phyloP scores from a whole-genome alignment of 495 filamentous ascomycete species.

The Friedmanniomyces simplex region DNA sequence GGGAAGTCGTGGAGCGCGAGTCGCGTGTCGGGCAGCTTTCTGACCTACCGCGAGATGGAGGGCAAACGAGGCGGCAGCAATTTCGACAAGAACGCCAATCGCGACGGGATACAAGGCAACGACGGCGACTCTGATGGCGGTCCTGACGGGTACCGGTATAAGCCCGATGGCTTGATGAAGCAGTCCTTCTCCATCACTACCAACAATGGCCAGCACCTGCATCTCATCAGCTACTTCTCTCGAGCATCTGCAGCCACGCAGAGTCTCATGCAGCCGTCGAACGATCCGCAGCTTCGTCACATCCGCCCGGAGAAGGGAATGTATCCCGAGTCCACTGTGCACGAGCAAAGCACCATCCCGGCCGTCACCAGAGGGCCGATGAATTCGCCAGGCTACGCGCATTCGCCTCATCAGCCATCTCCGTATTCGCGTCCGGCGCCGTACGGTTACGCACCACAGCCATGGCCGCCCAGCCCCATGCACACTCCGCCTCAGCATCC shows the following conservation, averaged over 20 bases:
- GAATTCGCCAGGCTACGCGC: conserved; percentile 44
- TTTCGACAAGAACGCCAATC: conserved; percentile 63
- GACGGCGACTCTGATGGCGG: conserved; percentile 77
- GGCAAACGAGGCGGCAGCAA: conserved; percentile 64
- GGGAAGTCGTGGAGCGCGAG: conserved; percentile 99
- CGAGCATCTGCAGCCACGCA: conserved; percentile 56
- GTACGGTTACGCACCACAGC: conserved; percentile 33
- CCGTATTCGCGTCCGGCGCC: conserved; percentile 33
- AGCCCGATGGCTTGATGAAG: conserved; percentile 95
- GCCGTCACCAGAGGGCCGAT: conserved; percentile 55
- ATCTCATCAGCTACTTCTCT: conserved; percentile 95
- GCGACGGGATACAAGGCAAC: conserved; percentile 41
- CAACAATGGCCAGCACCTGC: conserved; percentile 75
- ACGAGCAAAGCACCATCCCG: conserved; percentile 63
- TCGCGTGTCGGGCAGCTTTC: conserved; percentile 90
- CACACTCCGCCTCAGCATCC: conserved; percentile 24
- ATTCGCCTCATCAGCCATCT: conserved; percentile 41
- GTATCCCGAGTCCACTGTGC: conserved; percentile 94
- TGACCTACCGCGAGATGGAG: conserved; percentile 98
- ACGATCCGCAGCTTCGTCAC: conserved; percentile 68
- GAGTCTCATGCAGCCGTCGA: conserved; percentile 65
- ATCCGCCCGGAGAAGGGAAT: conserved; percentile 82
- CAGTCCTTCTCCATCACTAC: conserved; percentile 99
- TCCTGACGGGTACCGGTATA: conserved; percentile 93
- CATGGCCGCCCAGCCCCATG: conserved; percentile 30